A percentile compares a stretch with the other conserved stretches of the same genome.
These are phyloP conservation scores for Pleurotus sapidus DNA, from an alignment of 768 basidiomycete genomes.

Conservation along the genomic window DNA sequence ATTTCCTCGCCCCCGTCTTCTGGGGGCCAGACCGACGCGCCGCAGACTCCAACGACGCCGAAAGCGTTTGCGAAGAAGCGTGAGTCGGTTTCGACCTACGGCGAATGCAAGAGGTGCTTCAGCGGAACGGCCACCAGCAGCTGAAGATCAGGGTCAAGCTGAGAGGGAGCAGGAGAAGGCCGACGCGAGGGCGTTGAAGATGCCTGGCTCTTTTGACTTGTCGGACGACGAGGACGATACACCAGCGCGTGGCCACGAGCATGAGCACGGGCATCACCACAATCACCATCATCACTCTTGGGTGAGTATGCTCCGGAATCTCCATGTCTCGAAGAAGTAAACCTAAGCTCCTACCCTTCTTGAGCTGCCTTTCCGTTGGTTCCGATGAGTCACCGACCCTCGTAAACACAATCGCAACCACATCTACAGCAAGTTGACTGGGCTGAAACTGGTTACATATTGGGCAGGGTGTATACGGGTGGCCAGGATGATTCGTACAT, in stretches of 20 bases:
- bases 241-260: neutral
- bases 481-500: too few relatives aligned
- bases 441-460: too few relatives aligned
- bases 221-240: conserved; percentile 9
- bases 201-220: conserved; percentile 53
- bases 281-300: conserved; percentile 16
- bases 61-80: neutral
- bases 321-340: conserved; percentile 8
- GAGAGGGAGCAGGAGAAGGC: conserved; percentile 24
- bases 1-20: neutral
- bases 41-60: neutral
- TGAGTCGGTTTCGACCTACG: neutral
- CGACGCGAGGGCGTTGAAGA: conserved; percentile 22
- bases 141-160: neutral
- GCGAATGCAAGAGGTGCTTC: neutral
- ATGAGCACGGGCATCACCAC: conserved; percentile 5
- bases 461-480: too few relatives aligned
- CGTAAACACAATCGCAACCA: too few relatives aligned
- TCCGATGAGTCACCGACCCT: too few relatives aligned
- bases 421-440: too few relatives aligned
- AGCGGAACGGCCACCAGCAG: neutral
- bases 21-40: neutral
- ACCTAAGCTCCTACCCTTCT: too few relatives aligned
- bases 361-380: too few relatives aligned
- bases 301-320: conserved; percentile 27